phyloP scores from a whole-genome alignment of 1,139 yeast genomes.

The Suhomyces terraborum region DNA sequence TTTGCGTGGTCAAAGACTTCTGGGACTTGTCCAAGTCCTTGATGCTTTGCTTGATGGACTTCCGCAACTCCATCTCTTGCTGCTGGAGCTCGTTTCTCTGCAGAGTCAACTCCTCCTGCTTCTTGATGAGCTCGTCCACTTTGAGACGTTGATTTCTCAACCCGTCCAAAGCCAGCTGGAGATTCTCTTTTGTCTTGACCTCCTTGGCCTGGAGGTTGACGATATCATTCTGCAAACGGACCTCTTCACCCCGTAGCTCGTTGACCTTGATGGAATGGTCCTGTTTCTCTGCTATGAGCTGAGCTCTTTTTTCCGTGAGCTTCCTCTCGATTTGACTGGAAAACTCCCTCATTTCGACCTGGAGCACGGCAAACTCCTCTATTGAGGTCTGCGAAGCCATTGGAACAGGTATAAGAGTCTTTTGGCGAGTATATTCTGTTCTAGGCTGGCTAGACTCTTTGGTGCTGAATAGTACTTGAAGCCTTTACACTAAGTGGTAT shows the following conservation, averaged over 20 bases:
- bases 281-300: slow-evolving; percentile 33
- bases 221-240: slow-evolving; percentile 28
- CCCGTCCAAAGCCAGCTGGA: slow-evolving; percentile 22
- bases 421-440: too few relatives aligned
- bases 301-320: slow-evolving; percentile 29
- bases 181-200: slow-evolving; percentile 25
- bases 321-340: slow-evolving; percentile 28
- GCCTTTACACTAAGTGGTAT: background rate
- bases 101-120: slow-evolving; percentile 24
- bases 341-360: slow-evolving; percentile 35
- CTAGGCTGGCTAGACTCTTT: too few relatives aligned
- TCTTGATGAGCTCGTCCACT: slow-evolving; percentile 30
- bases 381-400: slow-evolving; percentile 18
- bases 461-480: too few relatives aligned
- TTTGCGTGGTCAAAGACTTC: slow-evolving; percentile 27
- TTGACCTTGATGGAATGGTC: slow-evolving; percentile 30
- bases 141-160: slow-evolving; percentile 19
- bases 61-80: slow-evolving; percentile 30
- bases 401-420: background rate
- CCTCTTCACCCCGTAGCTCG: slow-evolving; percentile 33
- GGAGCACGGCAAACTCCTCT: slow-evolving; percentile 31
- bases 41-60: slow-evolving; percentile 24
- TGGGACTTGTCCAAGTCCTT: slow-evolving; percentile 23
- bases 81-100: slow-evolving; percentile 28
- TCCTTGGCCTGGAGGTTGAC: slow-evolving; percentile 23